Percentiles rank a stretch among this genome's conserved stretches.
phyloP scores from a whole-genome alignment of 1,284 basidiomycete genomes.

The Cutaneotrichosporon mucoides region DNA sequence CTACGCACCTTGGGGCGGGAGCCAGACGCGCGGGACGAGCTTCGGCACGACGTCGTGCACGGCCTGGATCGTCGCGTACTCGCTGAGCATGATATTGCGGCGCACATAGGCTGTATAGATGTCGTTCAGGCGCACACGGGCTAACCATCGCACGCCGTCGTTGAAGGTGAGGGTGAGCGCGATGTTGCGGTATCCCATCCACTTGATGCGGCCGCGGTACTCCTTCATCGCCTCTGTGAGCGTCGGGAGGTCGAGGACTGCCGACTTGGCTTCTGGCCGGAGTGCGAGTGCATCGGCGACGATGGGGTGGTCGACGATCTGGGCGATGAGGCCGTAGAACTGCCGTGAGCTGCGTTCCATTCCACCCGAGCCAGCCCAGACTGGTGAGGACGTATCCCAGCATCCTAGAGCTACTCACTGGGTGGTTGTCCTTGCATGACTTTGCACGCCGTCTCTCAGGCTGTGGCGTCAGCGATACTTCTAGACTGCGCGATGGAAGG shows the following conservation, averaged over 20 bases:
- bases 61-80: background rate
- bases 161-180: slow-evolving; percentile 3
- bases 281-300: background rate
- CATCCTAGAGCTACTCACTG: background rate
- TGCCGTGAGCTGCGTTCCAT: background rate
- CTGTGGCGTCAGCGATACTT: background rate
- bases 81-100: slow-evolving; percentile 2
- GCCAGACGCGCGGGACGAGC: background rate
- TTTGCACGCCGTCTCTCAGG: background rate
- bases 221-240: background rate
- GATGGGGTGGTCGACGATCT: slow-evolving; percentile 1
- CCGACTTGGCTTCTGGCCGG: background rate
- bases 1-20: background rate
- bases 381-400: too few relatives aligned
- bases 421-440: slow-evolving; percentile 4
- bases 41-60: background rate
- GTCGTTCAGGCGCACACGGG: slow-evolving; percentile 3
- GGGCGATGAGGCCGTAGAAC: slow-evolving; percentile 1
- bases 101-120: background rate
- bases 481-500: too few relatives aligned
- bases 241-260: background rate
- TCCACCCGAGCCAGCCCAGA: background rate
- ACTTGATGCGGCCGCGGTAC: slow-evolving; percentile 6
- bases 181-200: slow-evolving; percentile 8
- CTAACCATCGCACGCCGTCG: slow-evolving; percentile 5